These are phyloP conservation scores for Thraustotheca clavata DNA, from an alignment of 352 stramenopile genomes.

Conservation along the genomic window DNA sequence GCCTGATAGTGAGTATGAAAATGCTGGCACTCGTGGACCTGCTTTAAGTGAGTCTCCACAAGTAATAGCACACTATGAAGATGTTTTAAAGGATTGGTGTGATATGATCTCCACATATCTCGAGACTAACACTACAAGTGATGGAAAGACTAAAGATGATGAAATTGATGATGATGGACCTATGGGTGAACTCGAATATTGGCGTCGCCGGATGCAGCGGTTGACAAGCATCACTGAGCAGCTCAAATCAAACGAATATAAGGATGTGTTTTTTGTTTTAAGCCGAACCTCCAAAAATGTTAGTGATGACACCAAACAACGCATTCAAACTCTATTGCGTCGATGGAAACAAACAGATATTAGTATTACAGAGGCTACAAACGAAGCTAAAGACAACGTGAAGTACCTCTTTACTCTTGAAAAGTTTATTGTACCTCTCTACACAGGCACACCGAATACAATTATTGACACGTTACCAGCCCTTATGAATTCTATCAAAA, in stretches of 20 bases:
- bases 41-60: conserved; percentile 81
- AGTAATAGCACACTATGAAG: conserved; percentile 91
- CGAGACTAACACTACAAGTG: conserved; percentile 74
- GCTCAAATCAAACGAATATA: conserved; percentile 95
- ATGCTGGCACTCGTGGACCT: conserved; percentile 27
- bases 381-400: conserved; percentile 98
- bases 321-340: conserved; percentile 88
- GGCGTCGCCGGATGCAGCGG: conserved; percentile 93
- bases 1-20: conserved; percentile 66
- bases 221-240: conserved; percentile 99
- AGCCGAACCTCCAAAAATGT: conserved; percentile 79
- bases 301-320: conserved; percentile 86
- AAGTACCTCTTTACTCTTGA: conserved; percentile 99
- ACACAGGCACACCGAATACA: conserved; percentile 90
- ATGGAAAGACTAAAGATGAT: conserved; percentile 48
- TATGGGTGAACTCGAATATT: conserved; percentile 96
- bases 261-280: conserved; percentile 90
- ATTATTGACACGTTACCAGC: conserved; percentile 98
- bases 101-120: conserved; percentile 93
- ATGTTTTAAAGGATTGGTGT: conserved; percentile 96
- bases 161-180: conserved; percentile 86
- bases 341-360: conserved; percentile 99
- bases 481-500: conserved; percentile 99
- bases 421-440: conserved; percentile 89
- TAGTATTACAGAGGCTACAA: conserved; percentile 95